Percentiles rank a stretch among this genome's conserved stretches.
Evolutionary conservation across 108 stramenopile genomes (phyloP).

Genomic region (Seminavis robusta): DNA sequence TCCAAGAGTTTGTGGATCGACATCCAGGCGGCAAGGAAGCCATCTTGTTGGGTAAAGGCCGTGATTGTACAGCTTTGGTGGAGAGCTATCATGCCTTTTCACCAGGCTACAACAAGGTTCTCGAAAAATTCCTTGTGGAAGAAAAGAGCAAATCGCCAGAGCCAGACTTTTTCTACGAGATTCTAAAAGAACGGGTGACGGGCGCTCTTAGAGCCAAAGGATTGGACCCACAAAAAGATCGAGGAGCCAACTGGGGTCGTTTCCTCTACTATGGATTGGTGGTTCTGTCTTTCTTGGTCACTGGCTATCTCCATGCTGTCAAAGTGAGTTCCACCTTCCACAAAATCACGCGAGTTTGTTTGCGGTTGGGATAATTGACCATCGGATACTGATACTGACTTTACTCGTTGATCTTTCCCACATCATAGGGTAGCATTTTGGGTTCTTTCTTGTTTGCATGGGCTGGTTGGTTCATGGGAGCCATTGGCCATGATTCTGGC

Average conservation of each 20-base stretch:
- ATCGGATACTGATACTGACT: not conserved
- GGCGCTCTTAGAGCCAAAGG: conserved; percentile 19
- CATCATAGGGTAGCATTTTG: conserved; percentile 28
- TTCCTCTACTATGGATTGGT: conserved; percentile 31
- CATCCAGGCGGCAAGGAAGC: conserved; percentile 67
- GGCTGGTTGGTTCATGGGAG: conserved; percentile 58
- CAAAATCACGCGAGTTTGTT: too few relatives aligned
- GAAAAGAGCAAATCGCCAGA: not conserved
- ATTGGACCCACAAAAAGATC: conserved; percentile 39
- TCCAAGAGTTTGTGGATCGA: conserved; percentile 36
- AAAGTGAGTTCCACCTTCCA: too few relatives aligned
- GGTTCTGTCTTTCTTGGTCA: too few relatives aligned
- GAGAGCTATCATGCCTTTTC: conserved; percentile 66
- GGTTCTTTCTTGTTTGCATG: conserved; percentile 47
- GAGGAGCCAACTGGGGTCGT: conserved; percentile 24
- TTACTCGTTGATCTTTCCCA: not conserved
- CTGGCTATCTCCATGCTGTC: too few relatives aligned
- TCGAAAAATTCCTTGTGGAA: conserved; percentile 28
- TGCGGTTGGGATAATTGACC: not conserved
- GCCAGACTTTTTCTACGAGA: conserved; percentile 45
- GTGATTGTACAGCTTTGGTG: conserved; percentile 65
- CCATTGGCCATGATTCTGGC: conserved; percentile 64
- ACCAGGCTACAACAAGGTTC: conserved; percentile 16
- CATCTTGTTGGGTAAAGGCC: conserved; percentile 51
- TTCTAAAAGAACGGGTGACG: conserved; percentile 28